Base-by-base conservation (phyloP, 2,329 filamentous ascomycete species). In the Alternaria arborescens region DNA sequence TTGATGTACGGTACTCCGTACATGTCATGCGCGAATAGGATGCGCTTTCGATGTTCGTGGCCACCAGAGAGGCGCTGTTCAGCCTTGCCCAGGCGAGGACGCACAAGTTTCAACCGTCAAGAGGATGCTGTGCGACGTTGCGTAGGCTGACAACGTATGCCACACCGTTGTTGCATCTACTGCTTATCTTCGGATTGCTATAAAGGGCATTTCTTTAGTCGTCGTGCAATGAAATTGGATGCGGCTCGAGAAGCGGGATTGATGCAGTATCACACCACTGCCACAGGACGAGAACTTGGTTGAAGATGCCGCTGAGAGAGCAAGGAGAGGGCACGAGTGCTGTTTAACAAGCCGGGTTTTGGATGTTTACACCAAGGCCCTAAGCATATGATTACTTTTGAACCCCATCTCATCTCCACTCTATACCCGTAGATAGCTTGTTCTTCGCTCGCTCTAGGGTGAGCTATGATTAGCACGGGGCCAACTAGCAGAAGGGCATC, bases 371-470 rank as follows among this genome's bases (percentile, higher is more conserved):
- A 52, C 50, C 50, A 52, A 41, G 50, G 32, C 46, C 46, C 32
- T 38, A 38, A 50, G 30, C 14, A 36, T 10, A 24, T 36, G 30
- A 18, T 50, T 50, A 7, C 46, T 50, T 50, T 50, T 50, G 30
- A 50, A 50, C 46, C 30, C 46, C 46, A 12, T 36, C 20, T 20
- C 42, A 40, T 40, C 42, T 26, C 52, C 52, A 48, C 52, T 55
- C 16, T 47, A 24, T 57, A 57, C 20, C 55, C 46, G 55, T 44
- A 18, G 22, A 30, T 57, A 24, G 46, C 34, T 24, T 47, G 43
- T 57, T 57, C 55, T 57, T 47, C 51, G 57, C 57, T 38, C 12
- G 43, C 38, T 55, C 57, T 55, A 55, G 44, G 34, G 51, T 30
- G 43, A 14, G 51, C 51, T 57, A 57, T 57, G 52, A 41, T 52